Base-by-base conservation (phyloP, 2,329 filamentous ascomycete genomes). In the Ilyonectria destructans region DNA sequence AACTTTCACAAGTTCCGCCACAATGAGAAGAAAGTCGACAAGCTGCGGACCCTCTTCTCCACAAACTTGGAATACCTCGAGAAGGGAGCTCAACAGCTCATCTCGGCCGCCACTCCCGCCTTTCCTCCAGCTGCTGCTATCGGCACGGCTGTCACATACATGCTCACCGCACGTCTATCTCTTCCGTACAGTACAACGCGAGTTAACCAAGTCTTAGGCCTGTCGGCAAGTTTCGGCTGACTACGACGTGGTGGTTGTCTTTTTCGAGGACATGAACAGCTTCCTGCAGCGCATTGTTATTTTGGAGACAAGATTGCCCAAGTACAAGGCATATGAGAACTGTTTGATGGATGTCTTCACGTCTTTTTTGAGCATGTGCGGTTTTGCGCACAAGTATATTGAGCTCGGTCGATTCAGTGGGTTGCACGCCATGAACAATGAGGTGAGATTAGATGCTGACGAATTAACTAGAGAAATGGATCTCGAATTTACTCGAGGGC, bases 251-350 rank as follows among this genome's bases (percentile, higher is more conserved):
- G 74, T 83, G 0, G 73, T 79, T n/a, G 75, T 75, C 4, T 84
- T 83, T 58, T 83, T 83, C 57, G 76, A 80, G 2, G 76, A 79
- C 10, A 81, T 82, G 73, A 79, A 79, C 55, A 79, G 78, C 6
- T 82, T 83, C 26, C 71, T 83, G 4, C 69, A 77, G 29, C 75
- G 80, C 1, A 75, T 82, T 1, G 74, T 77, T 0, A 77, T 82
- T 8, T 46, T 83, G 0, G 77, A 82, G 65, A 73, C 69, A 0
- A 71, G 79, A n/a, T 68, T 81, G 1, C 79, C 80, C 0, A 69
- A 74, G 9, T 51, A 72, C 33, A 75, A 71, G 19, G 75, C 77
- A 1, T 81, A 81, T 45, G 74, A 78, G 55, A 78, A 76, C 31
- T 80, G 77, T 35, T 60, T 83, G 3, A 80, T 81, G 74, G 78